phyloP scores from a whole-genome alignment of 2,329 filamentous ascomycete species.

The Catunica adiposa region DNA sequence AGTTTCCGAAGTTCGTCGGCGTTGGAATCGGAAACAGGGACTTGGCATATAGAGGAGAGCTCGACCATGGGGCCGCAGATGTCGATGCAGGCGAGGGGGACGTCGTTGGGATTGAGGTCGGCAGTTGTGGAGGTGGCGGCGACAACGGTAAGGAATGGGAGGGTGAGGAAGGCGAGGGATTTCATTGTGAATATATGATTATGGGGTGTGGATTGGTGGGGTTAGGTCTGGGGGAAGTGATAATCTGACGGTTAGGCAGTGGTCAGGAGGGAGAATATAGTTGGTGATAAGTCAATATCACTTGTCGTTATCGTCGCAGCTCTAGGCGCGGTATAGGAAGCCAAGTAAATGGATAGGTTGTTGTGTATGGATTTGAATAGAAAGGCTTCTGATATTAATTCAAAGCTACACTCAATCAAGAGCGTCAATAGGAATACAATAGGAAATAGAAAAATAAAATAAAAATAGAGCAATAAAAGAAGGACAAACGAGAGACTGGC shows the following conservation, averaged over 20 bases:
- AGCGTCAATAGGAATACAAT: not conserved
- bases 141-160: constrained; percentile 19
- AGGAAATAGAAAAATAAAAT: not conserved
- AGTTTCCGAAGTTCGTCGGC: constrained; percentile 17
- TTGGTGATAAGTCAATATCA: not conserved
- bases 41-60: constrained; percentile 24
- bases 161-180: not conserved
- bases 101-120: constrained; percentile 22
- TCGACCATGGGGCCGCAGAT: constrained; percentile 29
- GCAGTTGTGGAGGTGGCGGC: constrained; percentile 18
- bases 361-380: not conserved
- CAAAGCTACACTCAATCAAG: too few relatives aligned
- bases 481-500: not conserved
- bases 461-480: constrained; percentile 1
- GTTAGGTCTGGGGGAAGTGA: too few relatives aligned
- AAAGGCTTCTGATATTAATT: not conserved
- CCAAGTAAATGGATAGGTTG: not conserved
- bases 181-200: too few relatives aligned
- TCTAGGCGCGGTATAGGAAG: not conserved
- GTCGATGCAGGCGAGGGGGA: constrained; percentile 25
- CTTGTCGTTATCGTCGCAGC: not conserved
- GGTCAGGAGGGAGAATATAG: not conserved
- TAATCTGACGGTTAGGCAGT: not conserved
- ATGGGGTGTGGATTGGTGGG: too few relatives aligned
- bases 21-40: constrained; percentile 13